Percentiles rank a stretch among this genome's conserved stretches.
Conservation (phyloP, 805 yeast genomes). For the Cyberlindnera subsufficiens region DNA sequence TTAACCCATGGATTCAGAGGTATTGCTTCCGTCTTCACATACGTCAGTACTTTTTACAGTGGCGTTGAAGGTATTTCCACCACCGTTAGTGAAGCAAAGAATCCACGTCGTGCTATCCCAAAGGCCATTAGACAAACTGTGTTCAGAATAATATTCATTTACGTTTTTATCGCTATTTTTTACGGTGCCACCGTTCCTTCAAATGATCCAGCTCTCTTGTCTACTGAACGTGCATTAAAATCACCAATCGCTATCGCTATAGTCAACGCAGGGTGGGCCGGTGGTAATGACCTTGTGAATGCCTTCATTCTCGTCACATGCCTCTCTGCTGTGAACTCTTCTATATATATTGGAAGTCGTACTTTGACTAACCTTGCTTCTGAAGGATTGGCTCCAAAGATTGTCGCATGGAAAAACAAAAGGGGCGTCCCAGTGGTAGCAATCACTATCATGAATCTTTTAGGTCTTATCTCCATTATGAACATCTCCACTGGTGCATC, state of each 20-base stretch:
- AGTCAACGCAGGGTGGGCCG: slow-evolving; percentile 57
- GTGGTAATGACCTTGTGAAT: slow-evolving; percentile 63
- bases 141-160: slow-evolving; percentile 57
- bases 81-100: slow-evolving; percentile 66
- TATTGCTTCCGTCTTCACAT: slow-evolving; percentile 54
- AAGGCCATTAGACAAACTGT: slow-evolving; percentile 64
- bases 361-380: slow-evolving; percentile 59
- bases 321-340: slow-evolving; percentile 63
- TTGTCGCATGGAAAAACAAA: slow-evolving; percentile 44
- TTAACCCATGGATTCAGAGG: slow-evolving; percentile 46
- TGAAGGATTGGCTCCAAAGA: slow-evolving; percentile 53
- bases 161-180: slow-evolving; percentile 56
- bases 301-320: slow-evolving; percentile 65
- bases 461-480: slow-evolving; percentile 62
- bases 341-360: slow-evolving; percentile 65
- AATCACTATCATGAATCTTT: slow-evolving; percentile 47
- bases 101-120: slow-evolving; percentile 67
- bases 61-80: slow-evolving; percentile 75
- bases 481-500: slow-evolving; percentile 47
- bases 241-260: slow-evolving; percentile 75
- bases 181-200: slow-evolving; percentile 66
- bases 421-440: slow-evolving; percentile 63
- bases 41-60: slow-evolving; percentile 71
- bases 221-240: slow-evolving; percentile 35
- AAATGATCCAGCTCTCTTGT: slow-evolving; percentile 45